phyloP scores from a whole-genome alignment of 1,284 basidiomycete species.

The Heterobasidion occidentale region DNA sequence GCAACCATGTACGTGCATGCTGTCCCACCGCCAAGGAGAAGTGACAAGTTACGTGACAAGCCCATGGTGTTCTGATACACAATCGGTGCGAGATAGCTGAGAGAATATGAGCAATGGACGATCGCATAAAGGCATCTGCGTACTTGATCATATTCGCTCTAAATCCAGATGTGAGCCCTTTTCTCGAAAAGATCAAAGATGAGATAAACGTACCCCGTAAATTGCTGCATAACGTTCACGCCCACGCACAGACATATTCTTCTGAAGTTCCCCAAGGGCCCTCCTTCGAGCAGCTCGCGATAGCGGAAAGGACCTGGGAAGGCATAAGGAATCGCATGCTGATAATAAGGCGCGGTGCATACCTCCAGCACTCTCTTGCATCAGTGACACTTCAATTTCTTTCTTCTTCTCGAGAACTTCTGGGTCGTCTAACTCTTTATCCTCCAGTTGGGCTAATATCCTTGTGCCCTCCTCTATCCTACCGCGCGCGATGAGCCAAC shows the following conservation, averaged over 20 bases:
- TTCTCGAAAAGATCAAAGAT: background rate
- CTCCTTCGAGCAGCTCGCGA: constrained; percentile 29
- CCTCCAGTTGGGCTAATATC: constrained; percentile 33
- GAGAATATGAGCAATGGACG: background rate
- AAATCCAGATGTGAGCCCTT: background rate
- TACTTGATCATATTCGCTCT: constrained; percentile 24
- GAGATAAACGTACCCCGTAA: constrained; percentile 19
- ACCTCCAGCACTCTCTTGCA: constrained; percentile 32
- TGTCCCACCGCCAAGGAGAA: constrained; percentile 32
- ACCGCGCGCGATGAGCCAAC: constrained; percentile 37
- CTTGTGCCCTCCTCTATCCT: constrained; percentile 27
- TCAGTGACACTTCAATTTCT: constrained; percentile 31
- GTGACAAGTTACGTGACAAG: constrained; percentile 29
- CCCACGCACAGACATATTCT: constrained; percentile 31
- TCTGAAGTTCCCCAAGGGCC: constrained; percentile 33
- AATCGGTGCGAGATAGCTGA: constrained; percentile 31
- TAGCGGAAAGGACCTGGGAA: constrained; percentile 27
- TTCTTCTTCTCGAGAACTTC: constrained; percentile 25
- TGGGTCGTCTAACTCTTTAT: constrained; percentile 23
- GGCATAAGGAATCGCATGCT: background rate
- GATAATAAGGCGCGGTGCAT: constrained; percentile 4
- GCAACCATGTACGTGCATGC: constrained; percentile 34
- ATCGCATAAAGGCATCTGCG: background rate
- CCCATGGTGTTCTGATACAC: constrained; percentile 38
- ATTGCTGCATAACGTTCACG: constrained; percentile 36